Conservation (phyloP, 2,329 filamentous ascomycete species). For the Raffaelea ambrosiae region DNA sequence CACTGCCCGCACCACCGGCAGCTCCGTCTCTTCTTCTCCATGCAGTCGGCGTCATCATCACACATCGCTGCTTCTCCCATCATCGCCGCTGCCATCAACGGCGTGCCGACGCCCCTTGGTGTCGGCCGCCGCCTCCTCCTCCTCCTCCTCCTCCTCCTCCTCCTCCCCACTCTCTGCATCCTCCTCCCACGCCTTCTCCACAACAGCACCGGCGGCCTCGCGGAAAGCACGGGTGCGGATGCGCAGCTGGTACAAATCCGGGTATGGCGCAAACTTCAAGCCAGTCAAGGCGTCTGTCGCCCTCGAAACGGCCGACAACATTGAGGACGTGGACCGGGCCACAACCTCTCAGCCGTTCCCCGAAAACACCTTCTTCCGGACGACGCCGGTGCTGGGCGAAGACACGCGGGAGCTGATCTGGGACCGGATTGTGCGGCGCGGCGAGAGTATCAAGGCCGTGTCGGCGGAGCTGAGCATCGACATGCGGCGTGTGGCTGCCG, state of each 20-base stretch:
- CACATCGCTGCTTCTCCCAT: too few species aligned
- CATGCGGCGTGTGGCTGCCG: slow-evolving; percentile 74
- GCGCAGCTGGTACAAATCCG: too few species aligned
- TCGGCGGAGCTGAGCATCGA: slow-evolving; percentile 72
- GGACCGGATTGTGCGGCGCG: slow-evolving; percentile 53
- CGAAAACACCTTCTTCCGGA: slow-evolving; percentile 61
- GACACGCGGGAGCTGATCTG: slow-evolving; percentile 66
- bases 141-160: background rate
- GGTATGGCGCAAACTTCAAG: too few species aligned
- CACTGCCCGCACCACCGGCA: too few species aligned
- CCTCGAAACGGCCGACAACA: too few species aligned
- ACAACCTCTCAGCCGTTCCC: slow-evolving; percentile 69
- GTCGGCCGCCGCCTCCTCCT: background rate
- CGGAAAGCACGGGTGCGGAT: too few species aligned
- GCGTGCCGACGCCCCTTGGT: background rate
- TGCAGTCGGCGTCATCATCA: too few species aligned
- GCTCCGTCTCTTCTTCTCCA: too few species aligned
- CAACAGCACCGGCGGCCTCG: too few species aligned
- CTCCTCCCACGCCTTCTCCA: background rate
- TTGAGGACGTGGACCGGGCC: background rate
- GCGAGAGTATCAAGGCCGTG: slow-evolving; percentile 64
- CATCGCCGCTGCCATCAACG: background rate
- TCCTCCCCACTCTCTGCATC: background rate
- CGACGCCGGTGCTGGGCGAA: slow-evolving; percentile 66
- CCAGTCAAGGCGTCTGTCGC: too few species aligned